These are phyloP conservation scores for Geosmithia putterillii DNA, from an alignment of 2,329 filamentous ascomycete genomes.

Conservation along the genomic window DNA sequence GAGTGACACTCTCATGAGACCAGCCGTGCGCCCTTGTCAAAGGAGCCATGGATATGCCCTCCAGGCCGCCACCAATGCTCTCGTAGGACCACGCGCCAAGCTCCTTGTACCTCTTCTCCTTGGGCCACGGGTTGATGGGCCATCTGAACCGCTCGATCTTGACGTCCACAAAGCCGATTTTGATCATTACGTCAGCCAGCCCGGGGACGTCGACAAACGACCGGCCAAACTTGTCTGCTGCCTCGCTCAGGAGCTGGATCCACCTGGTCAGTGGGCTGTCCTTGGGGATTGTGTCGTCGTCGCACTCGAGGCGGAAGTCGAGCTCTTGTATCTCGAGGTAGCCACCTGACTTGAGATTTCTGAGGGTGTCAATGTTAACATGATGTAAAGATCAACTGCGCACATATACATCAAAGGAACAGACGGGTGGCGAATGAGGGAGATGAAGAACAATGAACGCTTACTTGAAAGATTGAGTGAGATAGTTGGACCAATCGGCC, in stretches of 20 bases:
- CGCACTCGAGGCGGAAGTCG: conserved; percentile 11
- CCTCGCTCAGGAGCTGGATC: conserved; percentile 8
- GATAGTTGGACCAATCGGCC: conserved; percentile 11
- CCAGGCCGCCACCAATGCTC: conserved; percentile 18
- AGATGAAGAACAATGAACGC: too few relatives aligned
- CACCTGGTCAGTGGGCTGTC: conserved; percentile 9
- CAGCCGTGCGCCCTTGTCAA: conserved; percentile 24
- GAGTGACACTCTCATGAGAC: conserved; percentile 16
- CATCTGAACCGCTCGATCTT: conserved; percentile 15
- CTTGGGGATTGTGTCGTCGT: conserved; percentile 10
- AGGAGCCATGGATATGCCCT: conserved; percentile 21
- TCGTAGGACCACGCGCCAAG: conserved; percentile 26
- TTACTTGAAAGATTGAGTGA: conserved; percentile 8
- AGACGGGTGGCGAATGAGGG: too few relatives aligned
- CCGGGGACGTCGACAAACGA: conserved; percentile 4
- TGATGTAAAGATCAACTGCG: conserved; percentile 3
- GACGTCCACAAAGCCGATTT: conserved; percentile 9
- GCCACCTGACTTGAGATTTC: conserved; percentile 35
- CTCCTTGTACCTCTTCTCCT: conserved; percentile 36
- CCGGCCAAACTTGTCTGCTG: conserved; percentile 9
- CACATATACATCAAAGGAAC: too few relatives aligned
- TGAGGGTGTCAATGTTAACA: conserved; percentile 7
- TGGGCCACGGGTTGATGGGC: conserved; percentile 39
- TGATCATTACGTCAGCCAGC: conserved; percentile 3
- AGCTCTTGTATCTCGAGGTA: conserved; percentile 45